A percentile compares a stretch with the other conserved stretches of the same genome.
phyloP scores from a whole-genome alignment of 2,329 filamentous ascomycete genomes.

The Cladosporium sp. region DNA sequence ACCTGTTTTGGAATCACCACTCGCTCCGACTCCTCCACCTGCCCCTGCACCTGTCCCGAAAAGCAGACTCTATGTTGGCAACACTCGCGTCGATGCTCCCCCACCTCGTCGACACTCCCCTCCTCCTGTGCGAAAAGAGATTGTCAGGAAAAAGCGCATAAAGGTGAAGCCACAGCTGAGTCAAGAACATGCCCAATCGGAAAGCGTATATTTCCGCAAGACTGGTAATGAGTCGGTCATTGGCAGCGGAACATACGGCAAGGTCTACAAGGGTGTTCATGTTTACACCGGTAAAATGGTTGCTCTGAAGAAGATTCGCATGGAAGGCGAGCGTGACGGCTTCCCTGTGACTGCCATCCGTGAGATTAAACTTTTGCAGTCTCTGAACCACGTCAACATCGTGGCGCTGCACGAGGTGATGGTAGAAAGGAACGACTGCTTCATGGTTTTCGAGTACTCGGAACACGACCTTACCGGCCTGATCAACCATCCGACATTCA shows the following conservation, averaged over 20 bases:
- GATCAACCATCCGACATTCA: slow-evolving; percentile 89
- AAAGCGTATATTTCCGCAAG: slow-evolving; percentile 91
- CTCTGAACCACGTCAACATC: slow-evolving; percentile 74
- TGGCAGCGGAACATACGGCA: slow-evolving; percentile 91
- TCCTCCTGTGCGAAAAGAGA: slow-evolving; percentile 41
- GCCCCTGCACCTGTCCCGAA: slow-evolving; percentile 27
- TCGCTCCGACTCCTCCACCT: slow-evolving; percentile 23
- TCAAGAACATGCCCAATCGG: slow-evolving; percentile 68
- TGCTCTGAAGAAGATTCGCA: slow-evolving; percentile 83
- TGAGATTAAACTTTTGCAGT: slow-evolving; percentile 89
- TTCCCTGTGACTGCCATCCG: slow-evolving; percentile 88
- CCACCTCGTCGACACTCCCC: slow-evolving; percentile 17
- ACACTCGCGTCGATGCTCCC: slow-evolving; percentile 25
- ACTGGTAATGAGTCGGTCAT: slow-evolving; percentile 97
- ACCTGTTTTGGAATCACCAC: slow-evolving; percentile 4
- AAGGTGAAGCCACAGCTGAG: slow-evolving; percentile 68
- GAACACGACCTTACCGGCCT: slow-evolving; percentile 93
- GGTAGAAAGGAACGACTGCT: slow-evolving; percentile 98
- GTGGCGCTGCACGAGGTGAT: slow-evolving; percentile 86
- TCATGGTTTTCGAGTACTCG: slow-evolving; percentile 99
- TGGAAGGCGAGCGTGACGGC: slow-evolving; percentile 88
- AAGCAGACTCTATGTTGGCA: slow-evolving; percentile 30
- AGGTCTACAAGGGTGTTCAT: slow-evolving; percentile 90
- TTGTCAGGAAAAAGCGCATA: slow-evolving; percentile 61
- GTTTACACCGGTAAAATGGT: slow-evolving; percentile 83